Percentiles rank a stretch among this genome's conserved stretches.
Evolutionary conservation across 192 early-diverging fungal genomes (phyloP).

Genomic region (Kickxella alabastrina): DNA sequence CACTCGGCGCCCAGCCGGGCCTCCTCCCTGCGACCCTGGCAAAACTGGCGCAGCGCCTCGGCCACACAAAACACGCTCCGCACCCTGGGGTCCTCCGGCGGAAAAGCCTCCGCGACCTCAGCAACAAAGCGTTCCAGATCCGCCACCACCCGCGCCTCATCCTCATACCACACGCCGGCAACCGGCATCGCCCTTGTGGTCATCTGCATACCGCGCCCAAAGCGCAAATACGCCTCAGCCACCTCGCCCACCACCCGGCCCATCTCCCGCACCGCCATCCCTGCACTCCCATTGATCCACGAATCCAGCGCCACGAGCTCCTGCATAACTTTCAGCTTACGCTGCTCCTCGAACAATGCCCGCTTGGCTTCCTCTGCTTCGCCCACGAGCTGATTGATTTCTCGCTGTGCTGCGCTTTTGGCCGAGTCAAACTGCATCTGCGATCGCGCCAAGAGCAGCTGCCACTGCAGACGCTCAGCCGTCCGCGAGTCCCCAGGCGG

Average conservation of each 20-base stretch:
- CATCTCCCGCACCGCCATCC: conserved; percentile 13
- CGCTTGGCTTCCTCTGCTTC: conserved; percentile 20
- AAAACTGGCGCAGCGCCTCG: conserved; percentile 8
- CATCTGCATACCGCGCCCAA: conserved; percentile 13
- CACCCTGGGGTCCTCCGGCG: background rate
- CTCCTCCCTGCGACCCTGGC: conserved; percentile 17
- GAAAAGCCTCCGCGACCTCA: background rate
- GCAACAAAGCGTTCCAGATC: conserved; percentile 19
- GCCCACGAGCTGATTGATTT: conserved; percentile 12
- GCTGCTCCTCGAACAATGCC: conserved; percentile 16
- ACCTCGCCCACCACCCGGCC: conserved; percentile 8
- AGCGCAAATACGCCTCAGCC: conserved; percentile 12
- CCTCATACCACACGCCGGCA: conserved; percentile 18
- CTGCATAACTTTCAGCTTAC: conserved; percentile 38
- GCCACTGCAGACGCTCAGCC: conserved; percentile 29
- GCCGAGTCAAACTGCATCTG: conserved; percentile 32
- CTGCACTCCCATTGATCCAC: conserved; percentile 31
- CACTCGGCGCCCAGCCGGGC: conserved; percentile 38
- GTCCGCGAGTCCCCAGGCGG: no score
- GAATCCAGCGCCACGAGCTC: conserved; percentile 20
- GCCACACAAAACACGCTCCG: no score
- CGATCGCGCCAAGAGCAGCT: conserved; percentile 33
- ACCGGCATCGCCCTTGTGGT: conserved; percentile 45
- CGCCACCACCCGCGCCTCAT: conserved; percentile 17
- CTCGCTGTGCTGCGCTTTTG: conserved; percentile 15